Conservation (phyloP, 352 stramenopile species). For the Phytopythium kandeliae region DNA sequence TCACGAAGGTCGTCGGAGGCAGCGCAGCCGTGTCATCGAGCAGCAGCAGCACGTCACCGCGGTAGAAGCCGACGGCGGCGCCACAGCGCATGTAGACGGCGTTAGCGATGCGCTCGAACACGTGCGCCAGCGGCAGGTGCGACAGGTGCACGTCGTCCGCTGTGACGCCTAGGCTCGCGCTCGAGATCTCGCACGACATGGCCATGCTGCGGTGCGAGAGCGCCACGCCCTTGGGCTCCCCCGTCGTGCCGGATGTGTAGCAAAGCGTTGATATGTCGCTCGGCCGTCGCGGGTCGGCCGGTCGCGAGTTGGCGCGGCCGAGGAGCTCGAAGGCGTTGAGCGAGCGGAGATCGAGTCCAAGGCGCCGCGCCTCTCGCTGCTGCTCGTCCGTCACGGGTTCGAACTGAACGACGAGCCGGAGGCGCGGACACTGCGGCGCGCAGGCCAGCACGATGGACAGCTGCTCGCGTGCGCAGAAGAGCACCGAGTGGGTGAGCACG, state of each 20-base stretch:
- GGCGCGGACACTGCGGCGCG: constrained; percentile 35
- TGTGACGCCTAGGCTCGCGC: constrained; percentile 14
- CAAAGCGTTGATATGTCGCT: constrained; percentile 46
- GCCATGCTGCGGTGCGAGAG: constrained; percentile 39
- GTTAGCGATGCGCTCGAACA: constrained; percentile 85
- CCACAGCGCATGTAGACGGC: constrained; percentile 52
- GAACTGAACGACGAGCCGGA: constrained; percentile 50
- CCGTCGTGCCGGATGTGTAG: constrained; percentile 49
- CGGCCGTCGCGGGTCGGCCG: constrained; percentile 29
- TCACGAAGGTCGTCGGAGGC: constrained; percentile 87
- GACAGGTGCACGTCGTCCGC: constrained; percentile 77
- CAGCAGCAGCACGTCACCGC: constrained; percentile 81
- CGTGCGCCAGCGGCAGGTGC: constrained; percentile 93
- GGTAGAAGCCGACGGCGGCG: constrained; percentile 89
- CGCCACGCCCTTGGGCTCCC: constrained; percentile 43
- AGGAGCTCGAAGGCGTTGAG: constrained; percentile 32
- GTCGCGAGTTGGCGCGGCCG: constrained; percentile 38
- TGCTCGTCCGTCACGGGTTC: constrained; percentile 29
- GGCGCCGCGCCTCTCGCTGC: constrained; percentile 33
- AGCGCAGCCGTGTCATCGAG: constrained; percentile 90
- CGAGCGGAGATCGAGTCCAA: constrained; percentile 26
- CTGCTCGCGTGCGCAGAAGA: constrained; percentile 61
- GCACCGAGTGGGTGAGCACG: constrained; percentile 66
- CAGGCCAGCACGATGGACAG: constrained; percentile 42
- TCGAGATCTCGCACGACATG: constrained; percentile 21